Conservation (phyloP, 441 rosid genomes). For the Rhodomyrtus psidioides region DNA sequence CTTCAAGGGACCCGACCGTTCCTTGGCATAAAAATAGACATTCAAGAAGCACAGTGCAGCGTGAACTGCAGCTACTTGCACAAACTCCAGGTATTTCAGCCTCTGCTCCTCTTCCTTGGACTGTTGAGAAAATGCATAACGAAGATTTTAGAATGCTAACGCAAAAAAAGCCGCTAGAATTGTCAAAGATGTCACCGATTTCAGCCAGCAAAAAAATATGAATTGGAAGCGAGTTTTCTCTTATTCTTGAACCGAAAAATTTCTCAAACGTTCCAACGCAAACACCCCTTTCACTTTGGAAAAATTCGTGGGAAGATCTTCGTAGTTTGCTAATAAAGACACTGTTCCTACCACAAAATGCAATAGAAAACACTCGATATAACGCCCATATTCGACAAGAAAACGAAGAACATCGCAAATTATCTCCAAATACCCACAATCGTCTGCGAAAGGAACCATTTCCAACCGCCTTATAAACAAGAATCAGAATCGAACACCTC, state of each 20-base stretch:
- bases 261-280: background rate
- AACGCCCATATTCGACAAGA: background rate
- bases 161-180: background rate
- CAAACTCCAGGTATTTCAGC: constrained; percentile 78
- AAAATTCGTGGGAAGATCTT: too few species aligned
- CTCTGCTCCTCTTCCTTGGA: constrained; percentile 41
- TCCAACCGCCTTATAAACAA: background rate
- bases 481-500: background rate
- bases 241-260: background rate
- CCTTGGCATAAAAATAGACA: constrained; percentile 73
- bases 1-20: constrained; percentile 77
- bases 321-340: background rate
- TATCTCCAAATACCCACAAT: background rate
- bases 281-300: background rate
- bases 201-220: background rate
- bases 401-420: background rate
- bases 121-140: constrained; percentile 2
- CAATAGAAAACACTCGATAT: background rate
- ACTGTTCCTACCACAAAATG: background rate
- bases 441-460: background rate
- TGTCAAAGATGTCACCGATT: accelerated
- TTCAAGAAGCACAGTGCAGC: constrained; percentile 42
- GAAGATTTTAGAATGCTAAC: background rate
- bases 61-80: constrained; percentile 71
- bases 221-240: background rate